Conservation (phyloP, 2,329 filamentous ascomycete genomes). For the Hymenoscyphus albidus region DNA sequence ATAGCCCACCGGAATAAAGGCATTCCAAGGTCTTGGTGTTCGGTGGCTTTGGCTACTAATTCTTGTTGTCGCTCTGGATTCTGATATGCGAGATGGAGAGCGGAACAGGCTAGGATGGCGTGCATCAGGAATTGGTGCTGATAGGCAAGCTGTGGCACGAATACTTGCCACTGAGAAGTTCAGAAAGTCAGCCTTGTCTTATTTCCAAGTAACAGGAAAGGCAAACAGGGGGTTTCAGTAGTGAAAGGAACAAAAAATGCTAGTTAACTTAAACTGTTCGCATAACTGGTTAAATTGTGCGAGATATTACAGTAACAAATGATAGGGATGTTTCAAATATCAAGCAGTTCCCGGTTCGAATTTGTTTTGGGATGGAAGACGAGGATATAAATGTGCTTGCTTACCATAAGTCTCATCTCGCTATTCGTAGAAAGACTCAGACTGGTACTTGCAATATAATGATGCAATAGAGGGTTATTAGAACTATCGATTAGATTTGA, state of each 20-base stretch:
- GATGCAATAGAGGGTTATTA: background rate
- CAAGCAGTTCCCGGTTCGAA: no score
- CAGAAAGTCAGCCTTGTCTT: conserved; percentile 21
- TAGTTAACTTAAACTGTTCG: no score
- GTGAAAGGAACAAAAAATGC: background rate
- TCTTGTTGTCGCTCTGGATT: conserved; percentile 7
- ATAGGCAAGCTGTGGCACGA: conserved; percentile 36
- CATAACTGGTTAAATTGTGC: no score
- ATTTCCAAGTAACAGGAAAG: conserved; percentile 13
- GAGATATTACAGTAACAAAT: no score
- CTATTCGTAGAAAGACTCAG: background rate
- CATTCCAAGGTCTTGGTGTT: conserved; percentile 18
- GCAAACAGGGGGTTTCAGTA: no score
- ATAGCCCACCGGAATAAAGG: conserved; percentile 17
- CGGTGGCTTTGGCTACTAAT: conserved; percentile 14
- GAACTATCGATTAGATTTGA: conserved; percentile 13
- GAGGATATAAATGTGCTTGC: background rate
- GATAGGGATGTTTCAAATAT: no score
- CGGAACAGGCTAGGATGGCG: conserved; percentile 36
- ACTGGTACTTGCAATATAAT: background rate
- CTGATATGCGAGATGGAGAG: conserved; percentile 15
- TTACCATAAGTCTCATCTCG: background rate
- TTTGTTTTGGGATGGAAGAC: no score
- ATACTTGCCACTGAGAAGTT: conserved; percentile 33
- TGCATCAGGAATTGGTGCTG: conserved; percentile 39